Evolutionary conservation across 805 yeast species (phyloP).

Genomic region (Wickerhamomyces strasburgensis): DNA sequence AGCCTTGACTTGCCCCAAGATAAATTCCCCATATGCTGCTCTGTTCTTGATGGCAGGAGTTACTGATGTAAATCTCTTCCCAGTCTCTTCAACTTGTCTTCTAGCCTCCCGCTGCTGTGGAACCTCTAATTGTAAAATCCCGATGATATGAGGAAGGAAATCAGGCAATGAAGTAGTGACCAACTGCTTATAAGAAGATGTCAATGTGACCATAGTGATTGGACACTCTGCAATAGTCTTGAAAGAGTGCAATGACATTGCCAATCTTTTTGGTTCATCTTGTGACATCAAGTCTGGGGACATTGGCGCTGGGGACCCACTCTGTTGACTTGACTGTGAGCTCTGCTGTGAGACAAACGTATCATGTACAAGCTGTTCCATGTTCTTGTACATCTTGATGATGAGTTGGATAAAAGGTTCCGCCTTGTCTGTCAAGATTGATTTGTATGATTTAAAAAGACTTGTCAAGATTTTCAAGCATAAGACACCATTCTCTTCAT

Average conservation of each 20-base stretch:
- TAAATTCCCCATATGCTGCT: slow-evolving; percentile 78
- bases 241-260: slow-evolving; percentile 73
- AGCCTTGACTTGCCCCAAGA: slow-evolving; percentile 91
- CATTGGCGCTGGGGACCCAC: slow-evolving; percentile 29
- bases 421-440: slow-evolving; percentile 61
- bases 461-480: slow-evolving; percentile 85
- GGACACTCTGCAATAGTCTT: slow-evolving; percentile 95
- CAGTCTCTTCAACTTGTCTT: slow-evolving; percentile 47
- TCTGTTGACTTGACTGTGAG: slow-evolving; percentile 8
- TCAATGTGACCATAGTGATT: slow-evolving; percentile 88
- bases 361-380: slow-evolving; percentile 68
- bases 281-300: slow-evolving; percentile 35
- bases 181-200: slow-evolving; percentile 77
- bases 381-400: slow-evolving; percentile 69
- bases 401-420: slow-evolving; percentile 75
- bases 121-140: slow-evolving; percentile 70
- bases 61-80: slow-evolving; percentile 61
- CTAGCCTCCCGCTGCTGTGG: slow-evolving; percentile 72
- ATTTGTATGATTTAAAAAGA: slow-evolving; percentile 79
- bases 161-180: slow-evolving; percentile 65
- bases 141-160: slow-evolving; percentile 79
- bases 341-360: slow-evolving; percentile 44
- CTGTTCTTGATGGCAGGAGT: slow-evolving; percentile 74
- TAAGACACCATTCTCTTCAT: slow-evolving; percentile 92
- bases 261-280: slow-evolving; percentile 47